Evolutionary conservation across 2,329 filamentous ascomycete genomes (phyloP), one percentile per base, ranked within the genome.

Genomic region (Nemania abortiva): DNA sequence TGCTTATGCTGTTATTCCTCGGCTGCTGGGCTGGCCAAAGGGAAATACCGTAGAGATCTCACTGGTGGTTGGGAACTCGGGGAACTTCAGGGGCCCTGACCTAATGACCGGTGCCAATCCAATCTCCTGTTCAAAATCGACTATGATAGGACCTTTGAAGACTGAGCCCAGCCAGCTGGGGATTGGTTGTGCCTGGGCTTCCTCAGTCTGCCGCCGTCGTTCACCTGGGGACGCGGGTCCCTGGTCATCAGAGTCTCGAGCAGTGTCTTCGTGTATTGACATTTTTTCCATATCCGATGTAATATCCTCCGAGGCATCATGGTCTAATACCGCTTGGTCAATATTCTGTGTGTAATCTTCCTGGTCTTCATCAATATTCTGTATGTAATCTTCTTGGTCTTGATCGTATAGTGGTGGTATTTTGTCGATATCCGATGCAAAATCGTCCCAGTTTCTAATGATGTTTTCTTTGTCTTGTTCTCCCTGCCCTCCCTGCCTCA

Each of bases 401-500:
- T n/a, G n/a, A n/a, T n/a, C n/a, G n/a, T n/a, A n/a, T n/a, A n/a
- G n/a, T n/a, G n/a, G n/a, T n/a, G n/a, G n/a, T n/a, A n/a, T n/a
- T n/a, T n/a, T n/a, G n/a, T n/a, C n/a, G n/a, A 34, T 34, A 34
- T 34, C 31, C 10, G 31, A 34, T 13, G 13, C 54, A 6, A 65
- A n/a, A 15, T 57, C 61, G 1, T 52, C 13, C 66, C 66, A 68
- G 15, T n/a, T n/a, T n/a, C n/a, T n/a, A n/a, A n/a, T n/a, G n/a
- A n/a, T n/a, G 34, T 59, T n/a, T 20, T 65, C 62, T 50, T 37
- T 37, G 0, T 52, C 31, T n/a, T n/a, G n/a, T n/a, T n/a, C n/a
- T n/a, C n/a, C n/a, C n/a, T 63, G 49, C 2, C 24, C n/a, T 15
- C 56, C 63, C 55, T 69, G 63, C 27, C 57, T 58, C 29, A 69